Evolutionary conservation across 148 eudicot species (phyloP).

Genomic region (Mesembryanthemum crystallinum): DNA sequence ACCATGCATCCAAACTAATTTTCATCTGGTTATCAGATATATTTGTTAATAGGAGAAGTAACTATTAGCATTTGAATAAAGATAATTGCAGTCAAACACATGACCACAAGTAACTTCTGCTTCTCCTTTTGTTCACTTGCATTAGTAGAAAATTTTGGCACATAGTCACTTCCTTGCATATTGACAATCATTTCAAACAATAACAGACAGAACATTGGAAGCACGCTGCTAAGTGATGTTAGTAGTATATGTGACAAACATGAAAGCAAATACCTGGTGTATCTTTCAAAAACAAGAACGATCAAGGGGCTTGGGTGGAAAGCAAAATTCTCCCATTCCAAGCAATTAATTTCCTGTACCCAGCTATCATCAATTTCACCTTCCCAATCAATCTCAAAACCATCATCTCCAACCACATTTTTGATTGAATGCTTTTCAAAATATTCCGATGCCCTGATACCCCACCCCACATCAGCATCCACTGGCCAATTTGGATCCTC

Average conservation of each 20-base stretch:
- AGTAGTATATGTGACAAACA: background rate
- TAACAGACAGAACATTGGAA: no score
- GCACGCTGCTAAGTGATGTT: slow-evolving; percentile 5
- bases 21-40: background rate
- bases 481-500: slow-evolving; percentile 84
- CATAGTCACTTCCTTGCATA: no score
- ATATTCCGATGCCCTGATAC: slow-evolving; percentile 78
- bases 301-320: slow-evolving; percentile 93
- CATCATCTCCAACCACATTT: slow-evolving; percentile 85
- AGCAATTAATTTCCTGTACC: slow-evolving; percentile 90
- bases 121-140: no score
- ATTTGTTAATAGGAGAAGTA: no score
- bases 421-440: slow-evolving; percentile 77
- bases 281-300: slow-evolving; percentile 94
- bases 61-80: no score
- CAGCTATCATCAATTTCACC: slow-evolving; percentile 83
- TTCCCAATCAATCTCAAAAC: slow-evolving; percentile 88
- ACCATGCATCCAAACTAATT: background rate
- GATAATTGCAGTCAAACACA: no score
- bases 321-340: slow-evolving; percentile 96
- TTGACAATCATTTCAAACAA: no score
- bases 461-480: slow-evolving; percentile 98
- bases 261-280: slow-evolving; percentile 52
- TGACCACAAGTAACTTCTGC: no score
- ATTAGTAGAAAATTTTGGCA: no score